Conservation (phyloP, 108 stramenopile species). For the Fragilaria crotonensis region DNA sequence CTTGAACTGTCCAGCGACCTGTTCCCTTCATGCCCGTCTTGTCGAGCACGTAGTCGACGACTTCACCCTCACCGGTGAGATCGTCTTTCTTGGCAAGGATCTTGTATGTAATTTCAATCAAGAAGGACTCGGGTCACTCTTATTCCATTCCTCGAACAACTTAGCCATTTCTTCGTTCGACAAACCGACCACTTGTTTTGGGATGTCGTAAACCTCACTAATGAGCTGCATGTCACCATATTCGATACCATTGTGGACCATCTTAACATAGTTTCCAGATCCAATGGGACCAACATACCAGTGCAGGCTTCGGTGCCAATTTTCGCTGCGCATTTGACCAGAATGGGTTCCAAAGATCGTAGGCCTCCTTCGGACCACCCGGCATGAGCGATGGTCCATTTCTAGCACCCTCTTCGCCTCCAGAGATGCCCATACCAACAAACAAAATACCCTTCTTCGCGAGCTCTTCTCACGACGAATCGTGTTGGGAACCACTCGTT, state of each 20-base stretch:
- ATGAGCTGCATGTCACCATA: conserved; percentile 99
- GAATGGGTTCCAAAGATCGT: conserved; percentile 90
- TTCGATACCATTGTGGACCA: conserved; percentile 99
- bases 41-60: conserved; percentile 91
- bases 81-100: conserved; percentile 86
- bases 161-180: conserved; percentile 90
- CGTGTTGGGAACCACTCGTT: conserved; percentile 99
- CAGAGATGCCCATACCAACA: conserved; percentile 98
- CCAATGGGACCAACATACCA: conserved; percentile 93
- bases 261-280: conserved; percentile 95
- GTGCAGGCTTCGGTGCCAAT: conserved; percentile 90
- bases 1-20: conserved; percentile 97
- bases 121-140: conserved; percentile 79
- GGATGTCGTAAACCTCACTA: conserved; percentile 93
- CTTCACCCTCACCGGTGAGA: conserved; percentile 59
- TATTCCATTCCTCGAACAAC: conserved; percentile 91
- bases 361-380: conserved; percentile 94
- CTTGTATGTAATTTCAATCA: conserved; percentile 96
- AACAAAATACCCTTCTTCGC: conserved; percentile 85
- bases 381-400: conserved; percentile 98
- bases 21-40: conserved; percentile 99
- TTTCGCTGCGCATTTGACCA: conserved; percentile 92
- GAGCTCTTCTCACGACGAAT: conserved; percentile 83
- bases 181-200: conserved; percentile 77
- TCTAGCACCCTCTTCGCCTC: conserved; percentile 98